These are phyloP conservation scores for Stachybotrys chlorohalonatus DNA, from an alignment of 2,329 filamentous ascomycete species.

Conservation along the genomic window DNA sequence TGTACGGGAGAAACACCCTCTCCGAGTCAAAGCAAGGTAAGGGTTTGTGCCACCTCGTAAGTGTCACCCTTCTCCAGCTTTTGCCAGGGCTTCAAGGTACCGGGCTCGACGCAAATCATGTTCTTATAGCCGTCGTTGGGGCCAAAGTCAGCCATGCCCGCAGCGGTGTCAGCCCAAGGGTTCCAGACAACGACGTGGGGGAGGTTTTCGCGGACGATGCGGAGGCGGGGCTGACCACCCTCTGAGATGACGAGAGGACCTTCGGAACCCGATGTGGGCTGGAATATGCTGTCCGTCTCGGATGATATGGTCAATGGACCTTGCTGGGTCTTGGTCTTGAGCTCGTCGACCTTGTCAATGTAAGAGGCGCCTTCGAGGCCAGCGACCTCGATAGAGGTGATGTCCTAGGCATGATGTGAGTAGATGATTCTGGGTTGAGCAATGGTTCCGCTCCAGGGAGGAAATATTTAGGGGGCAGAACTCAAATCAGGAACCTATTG, in stretches of 20 bases:
- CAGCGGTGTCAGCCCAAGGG: conserved; percentile 81
- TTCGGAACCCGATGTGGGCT: conserved; percentile 52
- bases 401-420: conserved; percentile 50
- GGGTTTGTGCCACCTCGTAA: conserved; percentile 53
- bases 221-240: conserved; percentile 55
- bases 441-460: too few species aligned
- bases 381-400: conserved; percentile 60
- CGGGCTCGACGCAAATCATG: conserved; percentile 93
- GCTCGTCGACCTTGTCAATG: conserved; percentile 70
- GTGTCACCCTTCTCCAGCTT: conserved; percentile 71
- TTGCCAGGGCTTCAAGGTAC: conserved; percentile 73
- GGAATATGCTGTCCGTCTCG: conserved; percentile 87
- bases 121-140: conserved; percentile 86
- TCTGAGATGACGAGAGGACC: conserved; percentile 52
- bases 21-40: conserved; percentile 27
- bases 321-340: conserved; percentile 55
- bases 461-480: not conserved
- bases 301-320: conserved; percentile 58
- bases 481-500: too few species aligned
- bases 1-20: not conserved
- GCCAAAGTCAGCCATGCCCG: conserved; percentile 74
- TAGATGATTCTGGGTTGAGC: not conserved
- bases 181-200: conserved; percentile 94
- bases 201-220: conserved; percentile 75
- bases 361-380: conserved; percentile 73